These are phyloP conservation scores for Naematelia aurantialba DNA, from an alignment of 768 basidiomycete species.

Conservation along the genomic window DNA sequence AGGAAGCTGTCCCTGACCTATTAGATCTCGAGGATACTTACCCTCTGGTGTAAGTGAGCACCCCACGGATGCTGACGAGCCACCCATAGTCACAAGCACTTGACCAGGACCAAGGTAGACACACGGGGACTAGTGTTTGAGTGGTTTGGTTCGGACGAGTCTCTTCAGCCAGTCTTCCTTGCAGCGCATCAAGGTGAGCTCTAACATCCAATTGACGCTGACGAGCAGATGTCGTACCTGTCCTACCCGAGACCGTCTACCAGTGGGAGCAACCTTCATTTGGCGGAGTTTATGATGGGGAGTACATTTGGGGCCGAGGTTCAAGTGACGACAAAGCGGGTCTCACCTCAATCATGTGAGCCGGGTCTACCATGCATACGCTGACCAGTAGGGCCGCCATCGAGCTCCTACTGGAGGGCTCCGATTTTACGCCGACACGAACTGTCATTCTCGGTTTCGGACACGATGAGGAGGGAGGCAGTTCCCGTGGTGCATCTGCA, in stretches of 20 bases:
- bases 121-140: constrained; percentile 68
- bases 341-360: constrained; percentile 37
- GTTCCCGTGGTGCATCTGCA: constrained; percentile 49
- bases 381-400: constrained; percentile 53
- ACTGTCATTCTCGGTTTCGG: constrained; percentile 52
- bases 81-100: neutral
- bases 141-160: constrained; percentile 63
- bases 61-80: neutral
- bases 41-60: neutral
- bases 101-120: neutral
- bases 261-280: constrained; percentile 63
- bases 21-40: neutral
- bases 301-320: constrained; percentile 71
- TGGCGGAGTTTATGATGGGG: constrained; percentile 55
- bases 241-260: constrained; percentile 57
- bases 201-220: neutral
- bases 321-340: constrained; percentile 68
- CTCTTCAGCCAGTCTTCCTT: constrained; percentile 64
- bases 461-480: constrained; percentile 68
- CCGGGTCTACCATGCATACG: neutral
- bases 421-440: constrained; percentile 58
- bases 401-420: constrained; percentile 55
- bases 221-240: constrained; percentile 61
- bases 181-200: constrained; percentile 29
- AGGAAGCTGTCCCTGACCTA: neutral